Conservation (phyloP, 805 yeast genomes). For the Candida ficus region DNA sequence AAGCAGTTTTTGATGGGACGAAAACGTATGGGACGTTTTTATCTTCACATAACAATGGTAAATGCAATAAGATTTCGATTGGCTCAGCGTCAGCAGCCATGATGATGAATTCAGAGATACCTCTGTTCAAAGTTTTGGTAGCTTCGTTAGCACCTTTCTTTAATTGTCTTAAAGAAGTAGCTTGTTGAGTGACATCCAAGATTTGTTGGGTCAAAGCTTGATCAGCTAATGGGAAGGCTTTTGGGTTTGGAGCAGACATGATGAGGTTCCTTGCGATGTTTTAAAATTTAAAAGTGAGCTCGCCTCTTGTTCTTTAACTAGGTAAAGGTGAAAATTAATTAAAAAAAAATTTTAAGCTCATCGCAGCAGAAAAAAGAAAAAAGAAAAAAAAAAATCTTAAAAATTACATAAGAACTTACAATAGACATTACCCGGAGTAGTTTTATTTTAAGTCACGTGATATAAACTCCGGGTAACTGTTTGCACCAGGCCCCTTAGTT, state of each 20-base stretch:
- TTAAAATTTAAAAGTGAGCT: conserved; percentile 17
- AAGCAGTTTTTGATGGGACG: conserved; percentile 96
- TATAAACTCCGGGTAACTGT: background rate
- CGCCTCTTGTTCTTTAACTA: conserved; percentile 19
- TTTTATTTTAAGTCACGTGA: no score
- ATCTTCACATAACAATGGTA: conserved; percentile 97
- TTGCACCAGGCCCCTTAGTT: background rate
- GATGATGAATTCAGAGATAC: conserved; percentile 97
- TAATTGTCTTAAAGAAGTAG: conserved; percentile 95
- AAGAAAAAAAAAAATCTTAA: background rate
- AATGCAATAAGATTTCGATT: conserved; percentile 93
- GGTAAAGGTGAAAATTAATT: background rate
- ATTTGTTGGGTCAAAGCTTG: conserved; percentile 93
- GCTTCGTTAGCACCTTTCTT: conserved; percentile 99
- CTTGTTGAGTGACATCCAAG: conserved; percentile 96
- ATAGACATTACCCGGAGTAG: background rate
- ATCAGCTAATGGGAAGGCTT: conserved; percentile 99
- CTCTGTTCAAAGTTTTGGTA: conserved; percentile 98
- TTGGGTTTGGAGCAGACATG: conserved; percentile 92
- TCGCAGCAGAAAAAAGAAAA: background rate
- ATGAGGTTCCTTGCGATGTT: conserved; percentile 46
- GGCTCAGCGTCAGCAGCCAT: conserved; percentile 99
- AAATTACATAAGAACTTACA: no score
- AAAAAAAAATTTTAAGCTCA: conserved; percentile 3
- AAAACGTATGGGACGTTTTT: conserved; percentile 99